Evolutionary conservation across 495 filamentous ascomycete species (phyloP), one percentile per base, ranked within the genome.

Genomic region (Aspergillus wentii): DNA sequence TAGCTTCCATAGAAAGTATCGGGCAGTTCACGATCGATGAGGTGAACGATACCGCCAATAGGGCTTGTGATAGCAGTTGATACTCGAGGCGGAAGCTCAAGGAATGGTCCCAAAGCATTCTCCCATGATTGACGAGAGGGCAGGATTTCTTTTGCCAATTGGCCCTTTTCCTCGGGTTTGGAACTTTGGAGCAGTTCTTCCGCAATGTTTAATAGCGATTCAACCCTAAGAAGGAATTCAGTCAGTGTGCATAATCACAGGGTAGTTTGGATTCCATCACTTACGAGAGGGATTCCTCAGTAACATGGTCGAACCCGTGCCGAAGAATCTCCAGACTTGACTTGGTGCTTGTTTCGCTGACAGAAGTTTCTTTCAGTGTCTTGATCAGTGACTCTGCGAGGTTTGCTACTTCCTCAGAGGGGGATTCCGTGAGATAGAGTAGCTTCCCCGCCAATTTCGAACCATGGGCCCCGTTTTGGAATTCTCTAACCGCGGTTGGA

Each of bases 1-100:
- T 55, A 37, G 40, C 49, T 19, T 38, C 56, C 27, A 34, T 38
- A 33, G 26, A 52, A 54, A 5, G 52, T 44, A 3, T 54, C 51
- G 8, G 67, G 33, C 33, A 54, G 18, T 15, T 66, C 19, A 27
- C 42, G 33, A 27, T 75, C 55, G 0, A 83, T 69, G 4, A 96
- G 58, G 45, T 85, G 79, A 19, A 90, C 77, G 8, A 74, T 73
- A 10, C 86, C 86, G 5, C 75, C 77, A 15, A 95, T 58, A 8
- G 76, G 71, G 52, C 79, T 86, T 4, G 83, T 85, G 6, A 94
- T 72, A 7, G 86, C 76, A 5, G 89, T 56, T 7, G 85, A 81
- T 10, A 69, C 62, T 29, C 74, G 75, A 10, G 84, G 80, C 16
- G 64, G 48, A 5, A 66, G 51, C 25, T 69, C 54, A 11, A 92